Conservation (phyloP, 2,329 filamentous ascomycete genomes). For the Penicillium oxalicum region DNA sequence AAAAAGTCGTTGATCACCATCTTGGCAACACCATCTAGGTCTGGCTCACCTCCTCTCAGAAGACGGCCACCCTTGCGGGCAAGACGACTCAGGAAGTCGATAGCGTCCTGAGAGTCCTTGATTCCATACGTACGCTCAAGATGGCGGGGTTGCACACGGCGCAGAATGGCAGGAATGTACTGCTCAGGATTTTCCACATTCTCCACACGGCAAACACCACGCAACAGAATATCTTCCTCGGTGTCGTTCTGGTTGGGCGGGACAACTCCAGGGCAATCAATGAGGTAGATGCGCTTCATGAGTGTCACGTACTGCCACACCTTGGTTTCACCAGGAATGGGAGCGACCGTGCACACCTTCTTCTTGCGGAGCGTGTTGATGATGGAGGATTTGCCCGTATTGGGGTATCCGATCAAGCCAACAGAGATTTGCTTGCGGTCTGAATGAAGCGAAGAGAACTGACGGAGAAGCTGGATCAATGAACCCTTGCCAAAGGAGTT, state of each 20-base stretch:
- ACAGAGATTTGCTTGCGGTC: conserved; percentile 93
- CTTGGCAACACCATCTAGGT: conserved; percentile 90
- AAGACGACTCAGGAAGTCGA: conserved; percentile 78
- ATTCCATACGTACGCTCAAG: conserved; percentile 91
- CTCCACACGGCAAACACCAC: conserved; percentile 88
- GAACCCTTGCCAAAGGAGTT: conserved; percentile 97
- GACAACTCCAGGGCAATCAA: conserved; percentile 94
- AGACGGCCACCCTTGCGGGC: conserved; percentile 82
- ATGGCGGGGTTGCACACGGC: conserved; percentile 75
- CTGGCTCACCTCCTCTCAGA: conserved; percentile 86
- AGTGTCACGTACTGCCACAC: conserved; percentile 97
- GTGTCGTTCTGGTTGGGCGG: conserved; percentile 80
- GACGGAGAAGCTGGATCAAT: conserved; percentile 81
- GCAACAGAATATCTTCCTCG: conserved; percentile 78
- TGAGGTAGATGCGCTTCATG: conserved; percentile 91
- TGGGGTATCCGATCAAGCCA: conserved; percentile 83
- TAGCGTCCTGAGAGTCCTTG: conserved; percentile 67
- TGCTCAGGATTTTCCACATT: conserved; percentile 96
- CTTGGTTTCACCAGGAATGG: conserved; percentile 94
- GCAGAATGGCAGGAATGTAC: conserved; percentile 79
- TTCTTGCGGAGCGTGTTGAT: conserved; percentile 95
- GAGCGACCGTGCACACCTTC: conserved; percentile 87
- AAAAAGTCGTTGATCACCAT: conserved; percentile 97
- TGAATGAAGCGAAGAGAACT: conserved; percentile 85
- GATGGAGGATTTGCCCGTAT: conserved; percentile 92